Conservation (phyloP, 2,329 filamentous ascomycete species). For the Beauveria sp. region DNA sequence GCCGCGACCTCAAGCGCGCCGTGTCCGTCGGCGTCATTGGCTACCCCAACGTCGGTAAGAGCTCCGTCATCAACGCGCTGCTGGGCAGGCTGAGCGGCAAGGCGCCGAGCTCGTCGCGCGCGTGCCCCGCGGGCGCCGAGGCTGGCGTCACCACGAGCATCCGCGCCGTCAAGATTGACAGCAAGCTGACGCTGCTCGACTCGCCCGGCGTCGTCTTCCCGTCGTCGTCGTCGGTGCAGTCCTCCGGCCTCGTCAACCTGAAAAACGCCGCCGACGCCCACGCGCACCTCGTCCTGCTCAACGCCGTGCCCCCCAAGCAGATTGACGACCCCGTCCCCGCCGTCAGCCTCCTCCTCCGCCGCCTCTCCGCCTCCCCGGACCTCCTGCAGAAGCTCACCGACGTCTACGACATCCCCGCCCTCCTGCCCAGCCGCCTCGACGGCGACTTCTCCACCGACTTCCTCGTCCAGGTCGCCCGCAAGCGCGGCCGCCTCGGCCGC, state of each 20-base stretch:
- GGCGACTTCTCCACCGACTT: conserved; percentile 84
- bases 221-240: conserved; percentile 40
- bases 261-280: conserved; percentile 65
- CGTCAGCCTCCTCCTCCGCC: conserved; percentile 73
- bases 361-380: conserved; percentile 64
- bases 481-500: conserved; percentile 79
- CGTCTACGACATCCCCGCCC: conserved; percentile 76
- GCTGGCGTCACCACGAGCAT: conserved; percentile 87
- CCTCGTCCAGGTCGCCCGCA: conserved; percentile 87
- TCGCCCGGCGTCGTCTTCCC: conserved; percentile 94
- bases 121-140: conserved; percentile 84
- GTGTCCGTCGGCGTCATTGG: conserved; percentile 90
- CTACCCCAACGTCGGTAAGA: conserved; percentile 95
- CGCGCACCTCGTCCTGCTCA: conserved; percentile 79
- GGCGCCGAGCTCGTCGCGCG: conserved; percentile 46
- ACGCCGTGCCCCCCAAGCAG: conserved; percentile 87
- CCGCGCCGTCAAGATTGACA: conserved; percentile 87
- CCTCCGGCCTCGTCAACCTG: conserved; percentile 37
- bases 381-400: conserved; percentile 73
- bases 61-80: conserved; percentile 90
- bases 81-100: conserved; percentile 67
- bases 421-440: conserved; percentile 57
- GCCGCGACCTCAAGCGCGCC: conserved; percentile 77
- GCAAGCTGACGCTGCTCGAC: conserved; percentile 86
- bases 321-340: conserved; percentile 89